Evolutionary conservation across 164 flowering plant species (phyloP).

Genomic region (Kingdonia uniflora): DNA sequence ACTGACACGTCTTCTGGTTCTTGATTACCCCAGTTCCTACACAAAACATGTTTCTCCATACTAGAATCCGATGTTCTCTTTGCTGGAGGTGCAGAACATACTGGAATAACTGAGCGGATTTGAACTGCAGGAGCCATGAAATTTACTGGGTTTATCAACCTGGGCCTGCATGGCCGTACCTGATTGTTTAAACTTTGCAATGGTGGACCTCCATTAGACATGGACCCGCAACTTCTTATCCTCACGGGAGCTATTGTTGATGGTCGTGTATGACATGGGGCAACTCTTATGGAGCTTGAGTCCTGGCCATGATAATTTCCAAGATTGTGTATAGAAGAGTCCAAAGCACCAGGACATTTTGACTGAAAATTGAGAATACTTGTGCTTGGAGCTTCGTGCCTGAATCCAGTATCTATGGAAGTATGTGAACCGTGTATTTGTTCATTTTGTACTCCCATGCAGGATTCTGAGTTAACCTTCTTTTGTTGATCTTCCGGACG

Average conservation of each 20-base stretch:
- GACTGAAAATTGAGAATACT: conserved; percentile 6
- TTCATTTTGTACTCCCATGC: no score
- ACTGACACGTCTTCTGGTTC: conserved; percentile 12
- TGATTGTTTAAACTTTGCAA: conserved; percentile 10
- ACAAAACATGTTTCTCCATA: conserved; percentile 11
- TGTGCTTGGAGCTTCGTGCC: conserved; percentile 2
- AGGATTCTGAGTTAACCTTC: conserved; percentile 7
- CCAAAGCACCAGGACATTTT: conserved; percentile 10
- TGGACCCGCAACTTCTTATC: conserved; percentile 18
- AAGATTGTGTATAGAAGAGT: conserved; percentile 10
- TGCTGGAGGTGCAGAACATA: conserved; percentile 43
- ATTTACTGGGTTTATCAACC: conserved; percentile 3
- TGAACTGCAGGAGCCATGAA: conserved; percentile 49
- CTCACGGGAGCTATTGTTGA: conserved; percentile 21
- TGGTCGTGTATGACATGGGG: conserved; percentile 10
- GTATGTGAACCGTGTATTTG: conserved; percentile 1
- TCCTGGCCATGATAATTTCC: conserved; percentile 13
- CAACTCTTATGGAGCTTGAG: conserved; percentile 3
- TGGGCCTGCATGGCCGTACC: conserved; percentile 10
- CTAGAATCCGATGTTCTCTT: conserved; percentile 16
- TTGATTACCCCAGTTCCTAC: conserved; percentile 9
- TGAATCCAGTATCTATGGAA: conserved; percentile 7
- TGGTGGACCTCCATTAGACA: conserved; percentile 14
- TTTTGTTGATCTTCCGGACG: conserved; percentile 8
- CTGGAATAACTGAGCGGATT: conserved; percentile 46